These are phyloP conservation scores for Canariomyces notabilis DNA, from an alignment of 2,329 filamentous ascomycete species.

Conservation along the genomic window DNA sequence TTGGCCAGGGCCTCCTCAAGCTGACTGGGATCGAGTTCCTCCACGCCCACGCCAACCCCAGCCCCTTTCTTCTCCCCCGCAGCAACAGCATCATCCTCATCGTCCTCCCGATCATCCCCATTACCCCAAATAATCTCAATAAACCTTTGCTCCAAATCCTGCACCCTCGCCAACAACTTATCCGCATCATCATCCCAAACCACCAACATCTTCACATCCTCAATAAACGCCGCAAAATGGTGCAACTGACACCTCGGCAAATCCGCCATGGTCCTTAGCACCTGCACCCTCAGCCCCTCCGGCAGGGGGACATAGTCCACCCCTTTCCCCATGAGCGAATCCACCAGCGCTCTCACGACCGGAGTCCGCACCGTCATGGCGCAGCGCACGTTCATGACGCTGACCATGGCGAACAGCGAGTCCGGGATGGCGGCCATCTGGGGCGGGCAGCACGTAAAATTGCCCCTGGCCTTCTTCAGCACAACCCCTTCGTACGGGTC, in stretches of 20 bases:
- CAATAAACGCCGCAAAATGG: slow-evolving; percentile 61
- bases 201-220: slow-evolving; percentile 52
- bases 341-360: slow-evolving; percentile 57
- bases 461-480: slow-evolving; percentile 36
- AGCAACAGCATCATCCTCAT: slow-evolving; percentile 15
- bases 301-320: slow-evolving; percentile 53
- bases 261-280: slow-evolving; percentile 52
- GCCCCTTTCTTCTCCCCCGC: not conserved
- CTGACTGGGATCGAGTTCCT: slow-evolving; percentile 40
- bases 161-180: slow-evolving; percentile 47
- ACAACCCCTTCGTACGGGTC: slow-evolving; percentile 37
- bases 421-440: slow-evolving; percentile 33
- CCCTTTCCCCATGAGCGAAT: slow-evolving; percentile 36
- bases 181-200: slow-evolving; percentile 61
- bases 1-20: slow-evolving; percentile 41
- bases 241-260: slow-evolving; percentile 58
- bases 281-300: slow-evolving; percentile 55
- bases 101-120: slow-evolving; percentile 37
- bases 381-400: slow-evolving; percentile 43
- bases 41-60: slow-evolving; percentile 30
- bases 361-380: slow-evolving; percentile 64
- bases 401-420: slow-evolving; percentile 33
- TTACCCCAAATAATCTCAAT: slow-evolving; percentile 54
- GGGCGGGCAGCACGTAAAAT: slow-evolving; percentile 36
- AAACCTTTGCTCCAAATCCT: slow-evolving; percentile 47